phyloP scores from a whole-genome alignment of 768 basidiomycete species.

The Amanita exitialis region DNA sequence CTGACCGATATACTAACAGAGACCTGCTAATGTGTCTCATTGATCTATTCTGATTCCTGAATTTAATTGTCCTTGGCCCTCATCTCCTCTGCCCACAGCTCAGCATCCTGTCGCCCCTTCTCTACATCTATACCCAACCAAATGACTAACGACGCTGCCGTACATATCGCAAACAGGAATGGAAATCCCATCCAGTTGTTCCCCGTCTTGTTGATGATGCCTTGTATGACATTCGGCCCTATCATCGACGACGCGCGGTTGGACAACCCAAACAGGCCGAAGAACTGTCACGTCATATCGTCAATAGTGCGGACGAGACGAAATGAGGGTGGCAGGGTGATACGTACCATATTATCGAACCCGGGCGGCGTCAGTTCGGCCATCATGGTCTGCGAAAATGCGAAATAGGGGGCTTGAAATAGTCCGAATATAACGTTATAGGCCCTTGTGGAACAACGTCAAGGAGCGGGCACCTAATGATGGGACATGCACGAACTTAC shows the following conservation, averaged over 20 bases:
- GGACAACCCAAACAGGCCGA: constrained; percentile 77
- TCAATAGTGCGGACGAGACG: background rate
- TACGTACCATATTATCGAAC: constrained; percentile 62
- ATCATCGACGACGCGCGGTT: constrained; percentile 84
- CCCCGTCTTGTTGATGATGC: constrained; percentile 62
- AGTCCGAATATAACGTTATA: constrained; percentile 76
- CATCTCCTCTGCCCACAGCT: constrained; percentile 38
- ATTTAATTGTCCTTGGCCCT: background rate
- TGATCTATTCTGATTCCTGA: background rate
- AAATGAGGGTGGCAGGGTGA: background rate
- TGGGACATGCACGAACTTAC: constrained; percentile 19
- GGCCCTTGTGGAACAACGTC: constrained; percentile 33
- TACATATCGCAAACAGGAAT: constrained; percentile 69
- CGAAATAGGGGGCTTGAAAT: constrained; percentile 84
- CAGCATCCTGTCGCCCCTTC: constrained; percentile 54
- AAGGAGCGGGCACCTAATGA: background rate
- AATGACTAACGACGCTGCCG: constrained; percentile 57
- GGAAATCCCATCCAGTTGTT: constrained; percentile 82
- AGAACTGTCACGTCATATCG: constrained; percentile 43
- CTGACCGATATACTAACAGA: constrained; percentile 9
- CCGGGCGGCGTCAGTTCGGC: constrained; percentile 82
- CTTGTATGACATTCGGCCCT: constrained; percentile 79
- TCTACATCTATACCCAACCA: constrained; percentile 65
- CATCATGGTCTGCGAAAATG: constrained; percentile 84
- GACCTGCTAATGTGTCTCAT: background rate